Conservation (phyloP, 305 asterid species). For the Ilex paraguariensis region DNA sequence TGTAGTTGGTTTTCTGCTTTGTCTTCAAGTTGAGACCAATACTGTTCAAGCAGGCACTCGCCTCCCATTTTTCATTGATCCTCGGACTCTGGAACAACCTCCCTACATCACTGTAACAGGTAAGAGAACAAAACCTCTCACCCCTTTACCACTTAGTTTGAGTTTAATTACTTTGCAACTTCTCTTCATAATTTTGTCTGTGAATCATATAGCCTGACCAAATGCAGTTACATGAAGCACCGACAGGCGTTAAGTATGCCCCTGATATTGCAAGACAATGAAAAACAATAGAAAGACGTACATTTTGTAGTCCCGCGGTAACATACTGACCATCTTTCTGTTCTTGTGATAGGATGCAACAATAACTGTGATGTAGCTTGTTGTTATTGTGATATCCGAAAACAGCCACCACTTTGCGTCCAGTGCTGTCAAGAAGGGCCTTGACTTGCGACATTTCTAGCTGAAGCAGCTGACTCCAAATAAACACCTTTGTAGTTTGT, state of each 20-base stretch:
- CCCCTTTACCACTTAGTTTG: neutral
- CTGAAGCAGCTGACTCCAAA: too few species aligned
- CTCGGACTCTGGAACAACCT: constrained; percentile 27
- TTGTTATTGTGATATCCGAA: constrained; percentile 12
- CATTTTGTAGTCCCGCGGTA: neutral
- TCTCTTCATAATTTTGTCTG: too few species aligned
- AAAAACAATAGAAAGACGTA: neutral
- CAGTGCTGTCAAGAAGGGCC: constrained; percentile 11
- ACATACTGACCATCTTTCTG: neutral
- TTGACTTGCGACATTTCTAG: neutral
- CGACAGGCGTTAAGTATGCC: too few species aligned
- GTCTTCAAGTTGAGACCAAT: constrained; percentile 13
- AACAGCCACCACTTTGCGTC: constrained; percentile 12
- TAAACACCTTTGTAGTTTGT: too few species aligned
- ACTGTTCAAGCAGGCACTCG: constrained; percentile 23
- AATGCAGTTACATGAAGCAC: neutral
- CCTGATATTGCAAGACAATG: too few species aligned
- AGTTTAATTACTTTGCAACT: neutral
- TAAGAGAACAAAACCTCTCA: constrained; percentile 3
- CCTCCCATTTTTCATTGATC: constrained; percentile 25
- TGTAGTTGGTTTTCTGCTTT: constrained; percentile 22
- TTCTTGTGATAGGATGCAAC: constrained; percentile 23
- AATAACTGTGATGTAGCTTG: constrained; percentile 15
- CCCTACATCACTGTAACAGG: constrained; percentile 52
- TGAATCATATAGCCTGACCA: neutral